These are phyloP conservation scores for Dorcoceras hygrometricum DNA, from an alignment of 257 asterid species.

Conservation along the genomic window DNA sequence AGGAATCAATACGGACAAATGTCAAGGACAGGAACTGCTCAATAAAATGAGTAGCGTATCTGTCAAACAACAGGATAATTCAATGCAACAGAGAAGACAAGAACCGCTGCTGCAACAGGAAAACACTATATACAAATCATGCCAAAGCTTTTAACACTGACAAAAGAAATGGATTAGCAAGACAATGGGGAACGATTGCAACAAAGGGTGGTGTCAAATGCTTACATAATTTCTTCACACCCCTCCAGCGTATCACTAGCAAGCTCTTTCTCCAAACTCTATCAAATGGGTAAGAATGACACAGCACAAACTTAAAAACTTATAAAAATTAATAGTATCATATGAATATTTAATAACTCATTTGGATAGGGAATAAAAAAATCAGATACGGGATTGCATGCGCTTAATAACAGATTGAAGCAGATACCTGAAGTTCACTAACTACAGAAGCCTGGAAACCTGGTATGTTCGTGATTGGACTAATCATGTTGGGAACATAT, in stretches of 20 bases:
- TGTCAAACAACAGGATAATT: not conserved
- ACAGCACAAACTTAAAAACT: not conserved
- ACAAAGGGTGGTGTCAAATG: not conserved
- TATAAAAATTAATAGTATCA: not conserved
- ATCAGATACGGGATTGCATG: not conserved
- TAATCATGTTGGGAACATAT: slow-evolving; percentile 53
- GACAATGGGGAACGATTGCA: not conserved
- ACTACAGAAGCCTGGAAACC: slow-evolving; percentile 50
- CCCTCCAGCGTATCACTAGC: slow-evolving; percentile 34
- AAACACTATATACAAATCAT: slow-evolving; percentile 1
- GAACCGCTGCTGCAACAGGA: slow-evolving; percentile 4
- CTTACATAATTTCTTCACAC: slow-evolving; percentile 67
- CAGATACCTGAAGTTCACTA: slow-evolving; percentile 59
- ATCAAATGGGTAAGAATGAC: slow-evolving; percentile 24
- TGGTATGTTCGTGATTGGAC: slow-evolving; percentile 58
- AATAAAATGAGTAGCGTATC: not conserved
- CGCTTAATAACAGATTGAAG: not conserved
- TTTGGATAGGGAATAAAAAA: not conserved
- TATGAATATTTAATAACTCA: not conserved
- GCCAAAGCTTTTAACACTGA: not conserved
- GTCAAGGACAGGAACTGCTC: not conserved
- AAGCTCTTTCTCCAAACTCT: slow-evolving; percentile 62
- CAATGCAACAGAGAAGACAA: not conserved
- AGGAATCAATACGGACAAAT: not conserved
- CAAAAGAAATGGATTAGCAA: not conserved